Base-by-base conservation (phyloP, 768 basidiomycete genomes). In the Panaeolus cyanescens region DNA sequence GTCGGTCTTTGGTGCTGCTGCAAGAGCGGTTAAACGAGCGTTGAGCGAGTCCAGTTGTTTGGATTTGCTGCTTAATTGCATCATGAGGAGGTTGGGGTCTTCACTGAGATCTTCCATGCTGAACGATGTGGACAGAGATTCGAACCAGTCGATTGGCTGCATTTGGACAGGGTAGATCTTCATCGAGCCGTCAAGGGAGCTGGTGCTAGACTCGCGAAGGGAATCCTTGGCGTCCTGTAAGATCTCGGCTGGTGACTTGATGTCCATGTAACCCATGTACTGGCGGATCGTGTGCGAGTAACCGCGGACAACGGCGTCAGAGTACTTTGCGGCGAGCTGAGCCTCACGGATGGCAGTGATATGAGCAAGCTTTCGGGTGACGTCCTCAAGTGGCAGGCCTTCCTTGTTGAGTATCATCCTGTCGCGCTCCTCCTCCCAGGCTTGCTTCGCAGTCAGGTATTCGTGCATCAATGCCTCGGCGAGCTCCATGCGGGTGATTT, bases 361-460 rank as follows among this genome's bases (percentile, higher is more conserved):
- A 32, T 70, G 71, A 4, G 67, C 61, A 0, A 72, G 62, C 20
- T 64, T 55, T 17, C 68, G 68, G 2, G 66, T 68, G 37, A 70
- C 56, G 7, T 55, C 64, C 15, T 70, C 62, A 17, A 70, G 53
- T 12, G 53, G 58, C 12, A 40, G 58, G 32, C 55, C 55, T 4
- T 37, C 64, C 22, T 68, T 66, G 20, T 64, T 57, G 25, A 33
- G 34, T n/a, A 71, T 68, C 60, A 72, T 54, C 1, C 45, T 37
- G 54, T 72, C 70, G 2, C 71, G 65, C 34, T 71, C 69, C 13
- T 67, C 20, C 59, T 72, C 71, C 71, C 71, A 72, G 20, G 65
- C 68, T 32, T 68, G 67, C 32, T 70, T 70, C 37, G 70, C 70
- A 17, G 64, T 54, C 9, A 72, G 63, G 45, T 71, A 72, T 25